Base-by-base conservation (phyloP, 805 yeast species). In the Blastobotrys americana region DNA sequence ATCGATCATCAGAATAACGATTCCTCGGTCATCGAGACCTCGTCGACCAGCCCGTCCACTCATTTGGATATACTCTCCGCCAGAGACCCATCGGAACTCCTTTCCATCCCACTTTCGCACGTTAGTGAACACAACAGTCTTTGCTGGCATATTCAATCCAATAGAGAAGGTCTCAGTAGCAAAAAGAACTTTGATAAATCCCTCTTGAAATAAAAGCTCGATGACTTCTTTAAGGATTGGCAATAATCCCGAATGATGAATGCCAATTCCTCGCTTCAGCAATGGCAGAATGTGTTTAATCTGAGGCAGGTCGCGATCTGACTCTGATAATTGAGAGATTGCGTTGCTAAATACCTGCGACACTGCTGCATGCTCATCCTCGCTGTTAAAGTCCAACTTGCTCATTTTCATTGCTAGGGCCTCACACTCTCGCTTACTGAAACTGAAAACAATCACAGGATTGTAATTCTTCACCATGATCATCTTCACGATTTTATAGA, bases 41-140 rank as follows among this genome's bases (percentile, higher is more conserved):
- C 98, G 85, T 73, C 98, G 89, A 56, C 99, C 99, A 18, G 99
- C 99, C 67, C 99, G 81, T 54, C 99, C 99, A 37, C 96, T 86
- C 99, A 93, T 93, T 69, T 93, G 99, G 60, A 93, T 93, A 67
- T 93, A 93, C 68, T 93, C 99, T 71, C 99, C 99, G 48, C 98
- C 98, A 45, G 96, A 85, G 25, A 93, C 97, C 98, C 98, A 93
- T 67, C 99, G 80, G 73, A 90, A 88, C 16, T 90, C 95, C 51
- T 78, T 80, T 56, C 98, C 98, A 68, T 93, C 99, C 95, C 97
- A 93, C 64, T 93, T 93, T 61, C 98, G 79, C 17, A 93, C 98
- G 27, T 90, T 85, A 0, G 98, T 93, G 65, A 93, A 93, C 2
- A 93, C 98, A 37, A 93, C 99, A 0, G 99, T 93, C 58, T 93